Base-by-base conservation (phyloP, 352 stramenopile genomes). In the Pythium aquatile region DNA sequence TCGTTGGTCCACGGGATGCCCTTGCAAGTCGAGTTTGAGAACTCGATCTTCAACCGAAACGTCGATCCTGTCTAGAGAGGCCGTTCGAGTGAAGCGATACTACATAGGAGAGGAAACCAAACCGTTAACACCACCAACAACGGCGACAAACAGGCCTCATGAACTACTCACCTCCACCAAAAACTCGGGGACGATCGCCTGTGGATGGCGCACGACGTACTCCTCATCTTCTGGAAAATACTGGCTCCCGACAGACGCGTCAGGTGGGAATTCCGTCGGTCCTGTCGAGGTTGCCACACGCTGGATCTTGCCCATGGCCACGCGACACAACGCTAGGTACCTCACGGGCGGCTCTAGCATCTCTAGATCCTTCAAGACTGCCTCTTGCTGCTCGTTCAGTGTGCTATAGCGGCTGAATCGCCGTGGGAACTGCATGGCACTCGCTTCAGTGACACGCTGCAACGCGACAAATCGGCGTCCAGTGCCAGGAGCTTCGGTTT, bases 111-210 rank as follows among this genome's bases (percentile, higher is more conserved):
- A 14, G 10, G 5, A 32, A 14, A 52, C 11, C n/a, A 52, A 5
- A 52, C 2, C 10, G 16, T 47, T 24, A 20, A 16, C 20, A 24
- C 24, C 16, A 47, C 4, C 44, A 52, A 20, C 13, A 35, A 5
- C 32, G 8, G 32, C 32, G 8, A 35, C 32, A 35, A 9, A 35
- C 32, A 35, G 32, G 2, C 5, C 44, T 2, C 33, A 58, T 44
- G 2, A 46, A 13, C 11, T 10, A 46, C 56, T 44, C 55, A 83
- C 74, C 58, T 88, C 75, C 1, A 93, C 69, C 10, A 93, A 55
- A 58, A 93, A 93, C 63, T 93, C 84, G 8, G 86, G 86, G 2
- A 95, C 76, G 0, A 91, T 77, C 0, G 87, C 72, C 28, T 90
- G 57, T 2, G 77, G 61, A 32, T 88, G 76, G 8, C 82, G 73